Base-by-base conservation (phyloP, 768 basidiomycete species). In the Gymnopilus dilepis region DNA sequence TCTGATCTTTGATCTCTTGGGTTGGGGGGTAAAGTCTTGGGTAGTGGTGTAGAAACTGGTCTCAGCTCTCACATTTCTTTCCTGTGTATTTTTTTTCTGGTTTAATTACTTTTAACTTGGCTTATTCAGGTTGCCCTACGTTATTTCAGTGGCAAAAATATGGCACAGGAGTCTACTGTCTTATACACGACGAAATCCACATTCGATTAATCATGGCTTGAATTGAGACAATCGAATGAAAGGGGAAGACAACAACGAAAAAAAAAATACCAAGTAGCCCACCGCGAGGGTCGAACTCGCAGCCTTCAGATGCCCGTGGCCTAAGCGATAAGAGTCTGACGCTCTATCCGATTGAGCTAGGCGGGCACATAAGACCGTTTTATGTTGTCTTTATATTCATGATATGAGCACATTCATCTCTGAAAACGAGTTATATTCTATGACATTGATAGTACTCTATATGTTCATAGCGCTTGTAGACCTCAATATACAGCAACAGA, bases 271-370 rank as follows among this genome's bases (percentile, higher is more conserved):
- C 34, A 56, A 65, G 12, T 84, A 89, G 87, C 87, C 87, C 87
- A 87, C 85, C 86, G 87, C 87, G 87, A 85, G 87, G 86, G 83
- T 89, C 86, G 87, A 88, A 88, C 87, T 85, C 87, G 87, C 87
- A 88, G 84, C 87, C 86, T 89, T 88, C 85, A 88, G 87, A 88
- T 89, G 58, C 59, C 68, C 57, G 45, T 19, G 57, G 56, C 61
- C 56, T 26, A 37, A 58, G 52, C 12, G 13, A n/a, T 76, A 76
- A 76, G 69, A 84, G 82, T 84, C 82, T 82, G 81, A 84, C 81
- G 82, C 82, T 84, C 84, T 84, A 82, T 80, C 82, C 82, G 80
- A 83, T 84, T 84, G 82, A 84, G 82, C 83, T 83, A 85, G 82
- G 81, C 82, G 79, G 83, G 82, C 83, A 54, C 28, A 31, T 31